Evolutionary conservation across 805 yeast species (phyloP).

Genomic region (Debaryomyces prosopidis): DNA sequence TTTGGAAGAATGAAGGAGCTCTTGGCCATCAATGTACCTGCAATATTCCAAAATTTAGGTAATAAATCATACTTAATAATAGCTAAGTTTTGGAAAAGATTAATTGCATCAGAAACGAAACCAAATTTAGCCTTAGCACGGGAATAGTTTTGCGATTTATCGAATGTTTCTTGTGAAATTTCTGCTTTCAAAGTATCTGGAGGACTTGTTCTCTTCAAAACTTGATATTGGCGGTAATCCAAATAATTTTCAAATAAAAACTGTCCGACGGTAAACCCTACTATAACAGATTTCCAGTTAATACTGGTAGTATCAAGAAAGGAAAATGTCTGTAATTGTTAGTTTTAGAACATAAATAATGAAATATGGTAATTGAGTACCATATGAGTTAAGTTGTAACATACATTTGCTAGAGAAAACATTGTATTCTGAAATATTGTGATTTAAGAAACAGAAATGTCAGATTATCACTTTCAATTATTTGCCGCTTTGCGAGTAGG

Average conservation of each 20-base stretch:
- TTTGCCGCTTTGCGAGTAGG: slow-evolving; percentile 4
- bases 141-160: slow-evolving; percentile 75
- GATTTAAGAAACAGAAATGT: neutral
- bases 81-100: slow-evolving; percentile 55
- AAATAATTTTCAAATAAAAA: slow-evolving; percentile 74
- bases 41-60: slow-evolving; percentile 37
- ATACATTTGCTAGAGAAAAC: slow-evolving; percentile 27
- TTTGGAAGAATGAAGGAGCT: slow-evolving; percentile 38
- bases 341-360: slow-evolving; percentile 12
- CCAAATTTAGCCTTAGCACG: slow-evolving; percentile 75
- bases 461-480: neutral
- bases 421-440: slow-evolving; percentile 6
- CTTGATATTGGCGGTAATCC: slow-evolving; percentile 73
- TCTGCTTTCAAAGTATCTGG: slow-evolving; percentile 72
- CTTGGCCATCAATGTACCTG: slow-evolving; percentile 62
- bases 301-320: slow-evolving; percentile 66
- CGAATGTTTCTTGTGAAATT: slow-evolving; percentile 70
- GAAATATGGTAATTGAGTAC: neutral
- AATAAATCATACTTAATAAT: slow-evolving; percentile 58
- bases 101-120: slow-evolving; percentile 51
- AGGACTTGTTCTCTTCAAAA: slow-evolving; percentile 52
- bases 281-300: slow-evolving; percentile 77
- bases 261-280: slow-evolving; percentile 75
- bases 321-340: slow-evolving; percentile 42
- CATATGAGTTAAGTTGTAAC: slow-evolving; percentile 10